Base-by-base conservation (phyloP, 208 protist genomes). In the Naegleria gruberi region DNA sequence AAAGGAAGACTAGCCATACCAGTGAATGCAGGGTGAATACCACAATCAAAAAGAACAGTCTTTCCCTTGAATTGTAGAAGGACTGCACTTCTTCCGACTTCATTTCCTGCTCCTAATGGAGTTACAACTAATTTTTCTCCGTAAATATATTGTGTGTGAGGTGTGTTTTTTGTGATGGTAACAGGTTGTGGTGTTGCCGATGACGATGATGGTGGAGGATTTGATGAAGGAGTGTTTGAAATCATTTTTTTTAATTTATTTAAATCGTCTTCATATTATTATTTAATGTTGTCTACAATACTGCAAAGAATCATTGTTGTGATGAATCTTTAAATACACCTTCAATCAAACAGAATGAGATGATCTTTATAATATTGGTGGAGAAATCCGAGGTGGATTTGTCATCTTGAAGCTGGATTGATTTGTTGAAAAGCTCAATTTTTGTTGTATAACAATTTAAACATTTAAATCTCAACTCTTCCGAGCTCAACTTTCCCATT, bases 11-110 rank as follows among this genome's bases (percentile, higher is more conserved):
- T 96, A 89, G 95, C 96, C 34, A 98, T 91, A 30, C 98, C 98
- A 47, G 92, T 97, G 91, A 96, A 96, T 19, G 96, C 98, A 15
- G 98, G 98, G 92, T 99, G 98, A 84, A 99, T 97, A 77, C 98
- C 98, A 94, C 98, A 99, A 94, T 99, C 98, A 73, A 99, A 95
- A 4, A 99, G 98, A 55, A 99, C 96, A 17, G 93, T 95, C 46
- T 97, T 97, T 37, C 97, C 98, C 91, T 98, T 98, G 93, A 97
- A 99, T 85, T 94, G 94, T 23, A 99, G 89, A 34, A 99, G 89
- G 17, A 99, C 95, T 93, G 98, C 99, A 46, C 97, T 98, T 46
- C 98, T 95, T 65, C 98, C 98, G 46, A 99, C 98, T 93, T 99
- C 98, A 77, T 95, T 95, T 19, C 98, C 98, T 43, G 97, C 97